Evolutionary conservation across 2,329 filamentous ascomycete species (phyloP).

Genomic region (Claviceps pazoutovae): DNA sequence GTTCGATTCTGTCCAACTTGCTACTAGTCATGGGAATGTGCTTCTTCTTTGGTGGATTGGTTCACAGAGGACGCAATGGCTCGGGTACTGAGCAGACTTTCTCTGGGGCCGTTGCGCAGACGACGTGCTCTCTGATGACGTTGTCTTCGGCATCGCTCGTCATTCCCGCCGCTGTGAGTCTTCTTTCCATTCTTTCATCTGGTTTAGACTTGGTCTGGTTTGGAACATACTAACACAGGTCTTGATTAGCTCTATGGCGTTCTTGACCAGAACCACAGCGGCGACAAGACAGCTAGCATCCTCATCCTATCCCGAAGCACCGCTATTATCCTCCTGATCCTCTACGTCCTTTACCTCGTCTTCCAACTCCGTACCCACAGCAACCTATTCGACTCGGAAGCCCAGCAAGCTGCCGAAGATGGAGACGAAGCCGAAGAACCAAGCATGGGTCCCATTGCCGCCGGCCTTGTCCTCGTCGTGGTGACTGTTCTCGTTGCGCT

Average conservation of each 20-base stretch:
- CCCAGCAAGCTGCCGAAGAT: conserved; percentile 28
- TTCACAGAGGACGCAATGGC: conserved; percentile 42
- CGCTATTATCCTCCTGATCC: conserved; percentile 56
- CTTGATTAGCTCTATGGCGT: conserved; percentile 48
- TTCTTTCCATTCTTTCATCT: neutral
- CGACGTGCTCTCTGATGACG: conserved; percentile 61
- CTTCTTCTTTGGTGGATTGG: conserved; percentile 61
- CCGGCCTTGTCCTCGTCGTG: conserved; percentile 50
- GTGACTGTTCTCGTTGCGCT: conserved; percentile 57
- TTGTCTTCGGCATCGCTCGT: conserved; percentile 65
- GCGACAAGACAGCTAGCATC: conserved; percentile 39
- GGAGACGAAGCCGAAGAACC: conserved; percentile 30
- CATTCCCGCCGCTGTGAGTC: conserved; percentile 52
- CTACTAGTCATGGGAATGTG: conserved; percentile 75
- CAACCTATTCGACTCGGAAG: conserved; percentile 51
- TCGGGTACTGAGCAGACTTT: conserved; percentile 54
- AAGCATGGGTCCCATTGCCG: conserved; percentile 48
- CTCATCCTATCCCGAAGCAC: conserved; percentile 63
- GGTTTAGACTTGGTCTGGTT: neutral
- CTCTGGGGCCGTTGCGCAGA: conserved; percentile 64
- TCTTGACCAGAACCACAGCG: conserved; percentile 31
- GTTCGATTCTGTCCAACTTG: conserved; percentile 88
- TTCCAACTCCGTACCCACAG: conserved; percentile 69
- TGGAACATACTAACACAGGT: neutral
- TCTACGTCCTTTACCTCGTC: conserved; percentile 64